These are phyloP conservation scores for Coelastrella sp. DNA, from an alignment of 139 green algal genomes.

Conservation along the genomic window DNA sequence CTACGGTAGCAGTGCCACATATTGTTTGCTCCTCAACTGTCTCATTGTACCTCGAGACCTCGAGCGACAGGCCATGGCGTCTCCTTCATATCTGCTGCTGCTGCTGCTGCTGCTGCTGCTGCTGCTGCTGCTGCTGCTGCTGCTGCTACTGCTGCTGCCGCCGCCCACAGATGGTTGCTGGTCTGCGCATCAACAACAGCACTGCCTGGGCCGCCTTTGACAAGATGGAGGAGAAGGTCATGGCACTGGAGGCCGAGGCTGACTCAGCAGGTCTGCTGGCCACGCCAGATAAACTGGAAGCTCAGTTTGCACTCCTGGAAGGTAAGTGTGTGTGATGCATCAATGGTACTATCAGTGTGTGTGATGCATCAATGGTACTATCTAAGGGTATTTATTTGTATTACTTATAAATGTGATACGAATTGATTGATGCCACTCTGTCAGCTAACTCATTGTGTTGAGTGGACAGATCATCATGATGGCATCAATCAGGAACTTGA, in stretches of 20 bases:
- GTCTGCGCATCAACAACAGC: conserved; percentile 77
- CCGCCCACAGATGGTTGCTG: conserved; percentile 67
- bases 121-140: background rate
- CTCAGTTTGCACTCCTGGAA: conserved; percentile 59
- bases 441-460: too few relatives aligned
- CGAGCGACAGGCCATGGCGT: background rate
- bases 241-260: conserved; percentile 87
- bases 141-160: background rate
- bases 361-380: too few relatives aligned
- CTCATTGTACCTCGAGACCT: too few relatives aligned
- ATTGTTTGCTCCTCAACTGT: too few relatives aligned
- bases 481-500: too few relatives aligned
- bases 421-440: too few relatives aligned
- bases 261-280: conserved; percentile 62
- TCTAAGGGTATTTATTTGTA: too few relatives aligned
- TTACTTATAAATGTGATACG: too few relatives aligned
- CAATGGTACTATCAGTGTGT: too few relatives aligned
- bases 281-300: conserved; percentile 55
- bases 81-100: background rate
- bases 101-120: background rate
- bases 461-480: too few relatives aligned
- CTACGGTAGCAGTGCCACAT: too few relatives aligned
- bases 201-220: conserved; percentile 92
- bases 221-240: conserved; percentile 98
- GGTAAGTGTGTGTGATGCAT: background rate